Evolutionary conservation across 345 rosid species (phyloP).

Genomic region (Salix udensis): DNA sequence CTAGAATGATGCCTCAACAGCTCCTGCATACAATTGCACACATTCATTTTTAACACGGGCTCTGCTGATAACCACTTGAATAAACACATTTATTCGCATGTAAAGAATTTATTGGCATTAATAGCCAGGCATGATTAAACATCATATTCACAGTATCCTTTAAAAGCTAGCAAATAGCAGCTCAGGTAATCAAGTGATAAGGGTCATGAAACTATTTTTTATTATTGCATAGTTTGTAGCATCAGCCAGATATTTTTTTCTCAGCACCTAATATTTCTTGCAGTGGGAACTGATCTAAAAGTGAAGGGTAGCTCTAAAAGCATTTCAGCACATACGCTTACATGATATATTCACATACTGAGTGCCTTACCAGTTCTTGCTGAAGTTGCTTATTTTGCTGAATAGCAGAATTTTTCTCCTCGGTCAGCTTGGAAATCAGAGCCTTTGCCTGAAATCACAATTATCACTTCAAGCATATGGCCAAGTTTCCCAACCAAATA

Average conservation of each 20-base stretch:
- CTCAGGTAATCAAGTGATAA: neutral
- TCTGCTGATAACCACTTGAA: neutral
- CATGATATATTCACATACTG: neutral
- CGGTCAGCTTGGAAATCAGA: conserved; percentile 50
- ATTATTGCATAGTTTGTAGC: neutral
- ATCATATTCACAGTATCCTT: neutral
- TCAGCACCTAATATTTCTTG: neutral
- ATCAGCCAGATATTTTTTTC: neutral
- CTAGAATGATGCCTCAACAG: conserved; percentile 43
- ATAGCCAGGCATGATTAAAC: neutral
- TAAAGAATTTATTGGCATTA: neutral
- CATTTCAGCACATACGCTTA: neutral
- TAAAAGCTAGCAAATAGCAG: neutral
- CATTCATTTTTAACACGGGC: neutral
- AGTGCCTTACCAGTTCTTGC: conserved; percentile 57
- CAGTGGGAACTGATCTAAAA: neutral
- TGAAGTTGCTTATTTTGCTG: conserved; percentile 54
- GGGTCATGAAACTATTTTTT: neutral
- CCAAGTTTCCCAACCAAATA: neutral
- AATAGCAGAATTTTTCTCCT: conserved; percentile 51
- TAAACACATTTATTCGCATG: too few relatives aligned
- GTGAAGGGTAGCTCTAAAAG: neutral
- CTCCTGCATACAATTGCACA: conserved; percentile 49
- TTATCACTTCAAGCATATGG: neutral
- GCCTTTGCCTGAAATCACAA: conserved; percentile 43